A percentile compares a stretch with the other conserved stretches of the same genome.
Evolutionary conservation across 345 rosid species (phyloP).

Genomic region (Carallia pectinifolia): DNA sequence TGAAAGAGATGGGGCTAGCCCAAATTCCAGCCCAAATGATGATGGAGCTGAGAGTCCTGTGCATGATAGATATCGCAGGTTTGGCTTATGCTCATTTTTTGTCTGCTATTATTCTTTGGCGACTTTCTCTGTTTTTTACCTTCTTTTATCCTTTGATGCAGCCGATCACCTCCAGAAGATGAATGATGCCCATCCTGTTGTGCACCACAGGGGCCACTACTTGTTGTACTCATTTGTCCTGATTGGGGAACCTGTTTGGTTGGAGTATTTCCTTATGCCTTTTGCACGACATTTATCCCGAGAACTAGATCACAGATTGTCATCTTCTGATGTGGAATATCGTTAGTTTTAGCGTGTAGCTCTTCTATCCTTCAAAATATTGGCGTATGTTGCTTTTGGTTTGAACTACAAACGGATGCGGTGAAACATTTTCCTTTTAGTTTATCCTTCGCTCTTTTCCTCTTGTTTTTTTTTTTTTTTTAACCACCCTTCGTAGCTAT

Average conservation of each 20-base stretch:
- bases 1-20: slow-evolving; percentile 36
- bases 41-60: slow-evolving; percentile 64
- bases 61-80: slow-evolving; percentile 47
- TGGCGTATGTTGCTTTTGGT: neutral
- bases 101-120: neutral
- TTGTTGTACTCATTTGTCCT: neutral
- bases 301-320: neutral
- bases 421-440: too few relatives aligned
- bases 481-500: too few relatives aligned
- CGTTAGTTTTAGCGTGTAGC: slow-evolving; percentile 6
- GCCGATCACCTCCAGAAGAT: slow-evolving; percentile 40
- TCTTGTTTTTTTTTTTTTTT: too few relatives aligned
- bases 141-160: slow-evolving; percentile 9
- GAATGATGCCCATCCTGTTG: slow-evolving; percentile 26
- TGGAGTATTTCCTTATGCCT: neutral
- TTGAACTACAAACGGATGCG: too few relatives aligned
- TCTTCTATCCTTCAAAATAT: neutral
- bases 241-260: neutral
- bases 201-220: neutral
- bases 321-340: slow-evolving; percentile 5
- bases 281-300: neutral
- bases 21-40: slow-evolving; percentile 23
- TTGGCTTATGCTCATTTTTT: neutral
- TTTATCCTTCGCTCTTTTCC: too few relatives aligned
- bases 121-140: neutral